These are phyloP conservation scores for Apiospora malaysiana DNA, from an alignment of 2,329 filamentous ascomycete genomes.

Conservation along the genomic window DNA sequence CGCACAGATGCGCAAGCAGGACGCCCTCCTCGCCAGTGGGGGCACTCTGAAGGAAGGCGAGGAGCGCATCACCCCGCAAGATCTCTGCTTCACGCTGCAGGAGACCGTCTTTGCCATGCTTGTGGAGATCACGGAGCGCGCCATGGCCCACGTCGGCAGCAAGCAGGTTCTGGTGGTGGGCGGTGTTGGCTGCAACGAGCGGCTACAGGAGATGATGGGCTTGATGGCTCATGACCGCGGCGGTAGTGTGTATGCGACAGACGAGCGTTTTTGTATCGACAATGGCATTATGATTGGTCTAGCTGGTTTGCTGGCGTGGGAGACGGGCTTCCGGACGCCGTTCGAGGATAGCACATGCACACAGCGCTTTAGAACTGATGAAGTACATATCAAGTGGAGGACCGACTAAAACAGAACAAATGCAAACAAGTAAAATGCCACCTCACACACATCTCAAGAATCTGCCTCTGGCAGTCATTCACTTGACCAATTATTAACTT, in stretches of 20 bases:
- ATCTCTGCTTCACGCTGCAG: slow-evolving; percentile 93
- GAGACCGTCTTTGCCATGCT: slow-evolving; percentile 97
- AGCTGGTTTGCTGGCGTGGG: slow-evolving; percentile 84
- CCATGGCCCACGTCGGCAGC: slow-evolving; percentile 96
- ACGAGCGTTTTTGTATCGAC: slow-evolving; percentile 98
- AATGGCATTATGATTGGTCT: slow-evolving; percentile 99
- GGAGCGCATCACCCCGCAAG: slow-evolving; percentile 73
- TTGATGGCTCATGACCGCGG: slow-evolving; percentile 88
- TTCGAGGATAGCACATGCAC: slow-evolving; percentile 85
- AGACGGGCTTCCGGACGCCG: slow-evolving; percentile 78
- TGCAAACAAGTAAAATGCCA: slow-evolving; percentile 14
- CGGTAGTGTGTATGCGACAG: slow-evolving; percentile 90
- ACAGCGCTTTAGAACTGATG: slow-evolving; percentile 82
- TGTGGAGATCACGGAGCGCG: slow-evolving; percentile 96
- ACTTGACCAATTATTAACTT: neutral
- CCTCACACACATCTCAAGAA: neutral
- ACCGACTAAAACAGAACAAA: slow-evolving; percentile 45
- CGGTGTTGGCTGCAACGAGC: slow-evolving; percentile 93
- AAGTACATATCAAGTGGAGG: slow-evolving; percentile 81
- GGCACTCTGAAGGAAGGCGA: slow-evolving; percentile 47
- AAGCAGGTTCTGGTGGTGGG: slow-evolving; percentile 93
- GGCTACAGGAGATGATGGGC: slow-evolving; percentile 98
- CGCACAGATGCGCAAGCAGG: slow-evolving; percentile 61
- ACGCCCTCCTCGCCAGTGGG: slow-evolving; percentile 40
- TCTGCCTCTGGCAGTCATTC: neutral